Evolutionary conservation across 805 yeast genomes (phyloP).

Genomic region (Barnettozyma sucrosica): DNA sequence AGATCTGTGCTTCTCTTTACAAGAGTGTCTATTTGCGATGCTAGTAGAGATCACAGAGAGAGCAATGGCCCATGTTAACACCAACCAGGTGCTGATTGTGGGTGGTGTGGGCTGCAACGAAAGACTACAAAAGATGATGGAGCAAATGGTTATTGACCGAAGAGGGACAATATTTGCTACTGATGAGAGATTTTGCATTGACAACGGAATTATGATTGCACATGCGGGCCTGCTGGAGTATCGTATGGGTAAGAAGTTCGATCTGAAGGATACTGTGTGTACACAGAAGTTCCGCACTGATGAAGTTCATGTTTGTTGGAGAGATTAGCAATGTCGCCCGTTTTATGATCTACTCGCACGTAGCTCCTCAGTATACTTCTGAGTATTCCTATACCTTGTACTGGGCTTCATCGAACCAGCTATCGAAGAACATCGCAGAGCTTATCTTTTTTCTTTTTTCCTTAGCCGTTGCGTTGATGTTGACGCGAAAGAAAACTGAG

Average conservation of each 20-base stretch:
- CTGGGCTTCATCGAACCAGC: too few relatives aligned
- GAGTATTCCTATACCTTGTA: not conserved
- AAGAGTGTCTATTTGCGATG: slow-evolving; percentile 92
- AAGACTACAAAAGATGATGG: slow-evolving; percentile 94
- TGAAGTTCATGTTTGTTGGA: slow-evolving; percentile 86
- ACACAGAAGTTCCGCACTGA: slow-evolving; percentile 94
- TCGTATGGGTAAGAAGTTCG: slow-evolving; percentile 66
- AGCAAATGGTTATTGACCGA: slow-evolving; percentile 83
- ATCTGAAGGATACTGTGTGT: slow-evolving; percentile 68
- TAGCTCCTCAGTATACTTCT: too few relatives aligned
- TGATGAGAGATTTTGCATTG: slow-evolving; percentile 94
- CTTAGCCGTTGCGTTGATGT: too few relatives aligned
- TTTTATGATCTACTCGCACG: not conserved
- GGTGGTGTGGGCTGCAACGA: slow-evolving; percentile 99
- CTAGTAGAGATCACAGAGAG: slow-evolving; percentile 95
- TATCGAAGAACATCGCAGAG: too few relatives aligned
- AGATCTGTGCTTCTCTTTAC: slow-evolving; percentile 89
- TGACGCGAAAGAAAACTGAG: not conserved
- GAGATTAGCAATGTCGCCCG: slow-evolving; percentile 44
- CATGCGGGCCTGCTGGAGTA: slow-evolving; percentile 90
- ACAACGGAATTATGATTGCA: slow-evolving; percentile 98
- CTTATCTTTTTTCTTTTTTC: too few relatives aligned
- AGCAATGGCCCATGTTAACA: slow-evolving; percentile 95
- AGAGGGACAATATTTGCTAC: slow-evolving; percentile 90
- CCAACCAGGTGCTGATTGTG: slow-evolving; percentile 85